Base-by-base conservation (phyloP, 2,329 filamentous ascomycete species). In the Aureobasidium pullulans region DNA sequence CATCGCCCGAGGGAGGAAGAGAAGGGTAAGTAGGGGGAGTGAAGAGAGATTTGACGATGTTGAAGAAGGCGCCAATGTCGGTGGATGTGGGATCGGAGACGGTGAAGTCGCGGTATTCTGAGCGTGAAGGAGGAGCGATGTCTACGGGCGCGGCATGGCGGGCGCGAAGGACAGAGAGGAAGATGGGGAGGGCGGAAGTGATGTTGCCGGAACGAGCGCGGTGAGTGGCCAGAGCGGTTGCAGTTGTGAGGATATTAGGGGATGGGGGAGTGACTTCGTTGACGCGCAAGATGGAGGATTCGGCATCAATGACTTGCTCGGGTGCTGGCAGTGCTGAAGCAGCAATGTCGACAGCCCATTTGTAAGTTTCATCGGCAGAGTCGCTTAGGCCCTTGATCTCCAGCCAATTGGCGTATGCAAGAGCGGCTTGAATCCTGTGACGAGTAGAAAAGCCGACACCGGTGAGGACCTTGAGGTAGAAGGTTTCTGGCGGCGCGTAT, bases 351-450 rank as follows among this genome's bases (percentile, higher is more conserved):
- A 96, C 76, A 0, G 87, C 90, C 80, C 88, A 86, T 62, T 80
- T 79, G 71, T 90, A 92, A 75, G 91, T 85, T 62, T 87, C 83
- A 58, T 84, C 80, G 0, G 90, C 86, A 0, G 83, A 85, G 4
- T 84, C 82, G 1, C 79, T 74, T 29, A 84, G 71, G 1, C 83
- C 79, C 74, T 92, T 93, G 74, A 84, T 93, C 64, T 91, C 88
- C 40, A 96, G 79, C 83, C 89, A 96, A 58, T 89, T 87, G 1
- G 88, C 93, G 70, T 92, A 96, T 1, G 86, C 87, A 43, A 96
- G 76, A 3, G 89, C 87, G 4, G 92, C 91, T 60, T 93, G 86
- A 54, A 96, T 78, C 67, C 85, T 86, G 72, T 97, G 90, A 60
- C 84, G 81, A n/a, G 83, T 80, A 0, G 83, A 86, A 67, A 97